These are phyloP conservation scores for Stylosanthes scabra DNA, from an alignment of 331 rosid species.

Conservation along the genomic window DNA sequence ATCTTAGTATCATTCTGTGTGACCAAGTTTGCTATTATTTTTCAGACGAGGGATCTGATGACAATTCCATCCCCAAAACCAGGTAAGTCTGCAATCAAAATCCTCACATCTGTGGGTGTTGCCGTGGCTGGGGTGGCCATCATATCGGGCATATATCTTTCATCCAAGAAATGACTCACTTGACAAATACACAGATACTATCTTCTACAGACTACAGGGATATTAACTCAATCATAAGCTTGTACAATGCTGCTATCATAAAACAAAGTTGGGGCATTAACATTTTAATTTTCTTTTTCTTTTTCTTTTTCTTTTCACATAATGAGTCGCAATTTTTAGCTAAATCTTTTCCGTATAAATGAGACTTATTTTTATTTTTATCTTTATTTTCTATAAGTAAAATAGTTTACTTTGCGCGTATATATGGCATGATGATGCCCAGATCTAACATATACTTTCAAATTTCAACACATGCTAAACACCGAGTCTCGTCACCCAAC, in stretches of 20 bases:
- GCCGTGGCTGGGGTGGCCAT: constrained; percentile 81
- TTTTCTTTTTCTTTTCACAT: background rate
- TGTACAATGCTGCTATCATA: constrained; percentile 23
- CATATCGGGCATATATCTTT: constrained; percentile 74
- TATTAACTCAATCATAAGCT: constrained; percentile 12
- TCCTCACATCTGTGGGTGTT: constrained; percentile 61
- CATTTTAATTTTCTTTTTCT: background rate
- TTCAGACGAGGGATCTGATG: constrained; percentile 81
- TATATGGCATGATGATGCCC: too few relatives aligned
- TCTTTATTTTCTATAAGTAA: too few relatives aligned
- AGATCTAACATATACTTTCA: too few relatives aligned
- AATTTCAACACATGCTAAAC: too few relatives aligned
- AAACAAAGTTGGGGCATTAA: constrained; percentile 29
- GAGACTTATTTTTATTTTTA: too few relatives aligned
- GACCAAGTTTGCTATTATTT: background rate
- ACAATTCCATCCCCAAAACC: constrained; percentile 59
- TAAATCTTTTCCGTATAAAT: background rate
- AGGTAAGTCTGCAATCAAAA: constrained; percentile 42
- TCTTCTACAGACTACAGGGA: constrained; percentile 8
- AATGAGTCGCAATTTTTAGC: constrained; percentile 3
- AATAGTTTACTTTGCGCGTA: too few relatives aligned
- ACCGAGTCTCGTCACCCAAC: too few relatives aligned
- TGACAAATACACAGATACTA: constrained; percentile 7
- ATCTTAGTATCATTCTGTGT: constrained; percentile 14
- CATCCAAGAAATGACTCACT: constrained; percentile 69